Evolutionary conservation across 1,139 yeast genomes (phyloP).

Genomic region (Pneumocystis canis): DNA sequence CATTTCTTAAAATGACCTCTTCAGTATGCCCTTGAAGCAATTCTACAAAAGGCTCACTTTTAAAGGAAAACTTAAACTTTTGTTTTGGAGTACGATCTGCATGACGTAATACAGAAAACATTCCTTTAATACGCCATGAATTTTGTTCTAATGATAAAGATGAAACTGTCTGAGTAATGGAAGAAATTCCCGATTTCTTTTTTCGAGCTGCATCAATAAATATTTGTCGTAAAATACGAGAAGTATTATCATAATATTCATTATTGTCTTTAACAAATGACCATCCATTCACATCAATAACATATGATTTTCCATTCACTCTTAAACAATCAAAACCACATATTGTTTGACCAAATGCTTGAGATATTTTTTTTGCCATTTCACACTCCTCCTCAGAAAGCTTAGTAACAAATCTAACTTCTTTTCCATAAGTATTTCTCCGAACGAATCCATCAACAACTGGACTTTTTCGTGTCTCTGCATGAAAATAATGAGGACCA

Average conservation of each 20-base stretch:
- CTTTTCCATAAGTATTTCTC: slow-evolving; percentile 95
- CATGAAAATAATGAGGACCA: slow-evolving; percentile 82
- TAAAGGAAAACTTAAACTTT: slow-evolving; percentile 88
- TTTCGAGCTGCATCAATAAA: slow-evolving; percentile 48
- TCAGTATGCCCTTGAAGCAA: slow-evolving; percentile 86
- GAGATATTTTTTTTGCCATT: slow-evolving; percentile 67
- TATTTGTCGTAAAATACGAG: slow-evolving; percentile 59
- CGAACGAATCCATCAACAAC: slow-evolving; percentile 97
- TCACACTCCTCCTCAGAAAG: slow-evolving; percentile 56
- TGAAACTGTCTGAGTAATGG: slow-evolving; percentile 13
- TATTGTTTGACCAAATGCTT: slow-evolving; percentile 78
- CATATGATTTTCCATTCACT: slow-evolving; percentile 77
- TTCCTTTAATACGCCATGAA: slow-evolving; percentile 92
- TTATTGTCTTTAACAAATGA: slow-evolving; percentile 90
- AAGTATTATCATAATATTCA: slow-evolving; percentile 72
- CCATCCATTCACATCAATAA: slow-evolving; percentile 95
- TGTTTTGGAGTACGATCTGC: slow-evolving; percentile 99
- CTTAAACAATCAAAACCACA: slow-evolving; percentile 93
- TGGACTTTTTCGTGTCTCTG: slow-evolving; percentile 95
- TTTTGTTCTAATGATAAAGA: slow-evolving; percentile 47
- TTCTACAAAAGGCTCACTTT: slow-evolving; percentile 72
- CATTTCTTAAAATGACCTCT: slow-evolving; percentile 84
- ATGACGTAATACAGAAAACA: slow-evolving; percentile 83
- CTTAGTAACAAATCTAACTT: slow-evolving; percentile 76
- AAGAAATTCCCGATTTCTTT: slow-evolving; percentile 27